Evolutionary conservation across 805 yeast species (phyloP).

Genomic region (Jamesozyma lodderae): DNA sequence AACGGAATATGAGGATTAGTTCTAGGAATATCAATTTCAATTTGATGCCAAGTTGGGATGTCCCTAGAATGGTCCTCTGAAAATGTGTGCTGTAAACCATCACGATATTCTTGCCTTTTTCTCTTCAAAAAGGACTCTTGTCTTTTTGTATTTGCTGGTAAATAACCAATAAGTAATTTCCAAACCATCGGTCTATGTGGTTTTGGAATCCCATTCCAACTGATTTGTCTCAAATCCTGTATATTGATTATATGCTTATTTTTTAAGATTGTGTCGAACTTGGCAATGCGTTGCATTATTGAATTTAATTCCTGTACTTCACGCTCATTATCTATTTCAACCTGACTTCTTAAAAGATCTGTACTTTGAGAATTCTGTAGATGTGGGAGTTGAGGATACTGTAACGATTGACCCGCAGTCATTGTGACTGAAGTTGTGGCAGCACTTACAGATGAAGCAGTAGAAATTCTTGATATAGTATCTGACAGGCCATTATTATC

Average conservation of each 20-base stretch:
- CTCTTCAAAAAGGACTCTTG: conserved; percentile 60
- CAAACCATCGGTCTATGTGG: conserved; percentile 75
- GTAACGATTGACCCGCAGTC: conserved; percentile 1
- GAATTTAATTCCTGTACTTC: conserved; percentile 43
- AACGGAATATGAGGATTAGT: conserved; percentile 79
- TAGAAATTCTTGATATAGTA: conserved; percentile 11
- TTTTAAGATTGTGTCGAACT: conserved; percentile 55
- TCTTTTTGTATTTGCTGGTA: conserved; percentile 77
- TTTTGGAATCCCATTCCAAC: conserved; percentile 93
- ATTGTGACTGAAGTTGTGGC: conserved; percentile 9
- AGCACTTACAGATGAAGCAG: conserved; percentile 15
- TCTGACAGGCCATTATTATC: conserved; percentile 2
- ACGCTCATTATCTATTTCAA: conserved; percentile 25
- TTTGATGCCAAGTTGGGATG: conserved; percentile 87
- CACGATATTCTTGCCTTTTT: conserved; percentile 77
- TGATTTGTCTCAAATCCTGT: conserved; percentile 59
- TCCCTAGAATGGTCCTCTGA: conserved; percentile 45
- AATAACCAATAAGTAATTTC: conserved; percentile 83
- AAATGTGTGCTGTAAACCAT: conserved; percentile 62
- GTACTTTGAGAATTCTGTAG: conserved; percentile 16
- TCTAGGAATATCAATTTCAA: conserved; percentile 87
- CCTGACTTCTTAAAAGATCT: conserved; percentile 9
- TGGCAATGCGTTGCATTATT: conserved; percentile 49
- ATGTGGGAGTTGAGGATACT: conserved; percentile 27
- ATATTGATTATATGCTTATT: conserved; percentile 50